Percentiles rank a stretch among this genome's conserved stretches.
phyloP scores from a whole-genome alignment of 1,139 yeast species.

The Sugiyamaella grinbergsii region DNA sequence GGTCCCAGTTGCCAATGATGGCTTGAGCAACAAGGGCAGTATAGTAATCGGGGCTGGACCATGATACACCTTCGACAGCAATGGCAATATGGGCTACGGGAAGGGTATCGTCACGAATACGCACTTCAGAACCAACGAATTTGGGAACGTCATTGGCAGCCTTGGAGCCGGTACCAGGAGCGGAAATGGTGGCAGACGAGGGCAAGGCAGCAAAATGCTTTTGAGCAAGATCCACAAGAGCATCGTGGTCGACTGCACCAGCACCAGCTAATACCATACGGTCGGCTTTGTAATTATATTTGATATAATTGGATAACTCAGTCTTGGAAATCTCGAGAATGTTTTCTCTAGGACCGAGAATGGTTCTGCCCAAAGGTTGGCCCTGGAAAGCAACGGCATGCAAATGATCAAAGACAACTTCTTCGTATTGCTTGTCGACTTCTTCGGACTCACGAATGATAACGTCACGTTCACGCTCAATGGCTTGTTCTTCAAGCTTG shows the following conservation, averaged over 20 bases:
- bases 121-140: constrained; percentile 83
- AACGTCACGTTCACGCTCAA: constrained; percentile 94
- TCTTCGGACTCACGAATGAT: constrained; percentile 96
- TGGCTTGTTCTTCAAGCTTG: constrained; percentile 76
- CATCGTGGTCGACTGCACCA: constrained; percentile 88
- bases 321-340: constrained; percentile 75
- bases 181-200: constrained; percentile 61
- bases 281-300: constrained; percentile 89
- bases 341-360: constrained; percentile 89
- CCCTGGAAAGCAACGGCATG: constrained; percentile 89
- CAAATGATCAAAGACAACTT: constrained; percentile 94
- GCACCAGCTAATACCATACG: constrained; percentile 97
- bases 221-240: constrained; percentile 74
- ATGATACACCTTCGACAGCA: constrained; percentile 96
- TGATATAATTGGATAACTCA: constrained; percentile 78
- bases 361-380: constrained; percentile 97
- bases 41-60: constrained; percentile 96
- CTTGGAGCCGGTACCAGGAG: constrained; percentile 69
- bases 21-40: constrained; percentile 96
- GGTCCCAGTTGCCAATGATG: constrained; percentile 95
- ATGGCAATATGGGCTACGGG: constrained; percentile 92
- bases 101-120: constrained; percentile 76
- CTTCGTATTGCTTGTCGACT: constrained; percentile 97
- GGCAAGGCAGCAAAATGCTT: constrained; percentile 76
- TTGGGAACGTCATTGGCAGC: constrained; percentile 67